Percentiles rank a stretch among this genome's conserved stretches.
These are phyloP conservation scores for Leishmania turanica DNA, from an alignment of 208 protist species.

Conservation along the genomic window DNA sequence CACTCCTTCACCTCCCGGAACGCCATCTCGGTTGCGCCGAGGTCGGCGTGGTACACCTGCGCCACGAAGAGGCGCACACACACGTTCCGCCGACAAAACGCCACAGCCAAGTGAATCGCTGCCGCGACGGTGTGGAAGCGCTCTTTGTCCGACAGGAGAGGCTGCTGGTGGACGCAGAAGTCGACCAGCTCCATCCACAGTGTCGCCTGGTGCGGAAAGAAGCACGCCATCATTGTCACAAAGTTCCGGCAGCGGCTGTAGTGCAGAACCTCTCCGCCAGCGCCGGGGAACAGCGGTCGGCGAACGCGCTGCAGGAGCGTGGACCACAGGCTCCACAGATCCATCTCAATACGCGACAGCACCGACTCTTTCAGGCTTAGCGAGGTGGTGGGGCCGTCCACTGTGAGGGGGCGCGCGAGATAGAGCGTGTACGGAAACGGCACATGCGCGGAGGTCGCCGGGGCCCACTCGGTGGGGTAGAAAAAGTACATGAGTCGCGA, in stretches of 20 bases:
- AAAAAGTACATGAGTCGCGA: constrained; percentile 34
- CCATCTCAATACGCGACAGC: constrained; percentile 46
- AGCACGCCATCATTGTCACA: constrained; percentile 56
- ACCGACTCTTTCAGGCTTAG: constrained; percentile 27
- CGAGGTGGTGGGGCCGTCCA: constrained; percentile 19
- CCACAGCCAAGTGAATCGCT: constrained; percentile 32
- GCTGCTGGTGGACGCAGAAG: constrained; percentile 39
- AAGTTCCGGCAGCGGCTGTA: constrained; percentile 59
- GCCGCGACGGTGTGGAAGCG: constrained; percentile 24
- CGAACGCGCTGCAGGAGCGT: constrained; percentile 48
- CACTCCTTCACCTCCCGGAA: constrained; percentile 52
- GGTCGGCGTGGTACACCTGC: constrained; percentile 25
- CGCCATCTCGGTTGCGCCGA: constrained; percentile 27
- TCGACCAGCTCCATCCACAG: constrained; percentile 46
- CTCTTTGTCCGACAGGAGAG: constrained; percentile 33
- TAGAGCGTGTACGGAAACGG: constrained; percentile 39
- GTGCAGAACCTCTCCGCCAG: constrained; percentile 47
- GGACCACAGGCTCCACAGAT: constrained; percentile 65
- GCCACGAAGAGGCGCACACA: constrained; percentile 39
- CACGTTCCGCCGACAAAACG: constrained; percentile 29
- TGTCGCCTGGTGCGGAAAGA: constrained; percentile 60
- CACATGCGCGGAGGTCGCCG: constrained; percentile 18
- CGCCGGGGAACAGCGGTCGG: constrained; percentile 35
- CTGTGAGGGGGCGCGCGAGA: constrained; percentile 47
- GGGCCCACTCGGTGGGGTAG: constrained; percentile 35